phyloP scores from a whole-genome alignment of 169 alveolate genomes.

The Plasmodium gaboni region DNA sequence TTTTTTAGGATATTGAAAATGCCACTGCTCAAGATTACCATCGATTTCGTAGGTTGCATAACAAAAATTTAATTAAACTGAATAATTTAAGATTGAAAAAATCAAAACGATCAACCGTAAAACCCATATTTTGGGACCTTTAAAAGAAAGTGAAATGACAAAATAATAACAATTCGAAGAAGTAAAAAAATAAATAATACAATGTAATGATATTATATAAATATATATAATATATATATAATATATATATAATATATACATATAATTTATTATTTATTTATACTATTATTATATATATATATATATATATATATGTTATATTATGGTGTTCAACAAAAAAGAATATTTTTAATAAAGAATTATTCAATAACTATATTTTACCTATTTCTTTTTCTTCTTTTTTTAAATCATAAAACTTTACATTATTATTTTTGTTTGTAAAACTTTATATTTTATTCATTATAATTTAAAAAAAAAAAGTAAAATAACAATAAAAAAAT shows the following conservation, averaged over 20 bases:
- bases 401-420: no score
- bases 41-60: constrained; percentile 85
- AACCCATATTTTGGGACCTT: constrained; percentile 82
- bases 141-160: constrained; percentile 15
- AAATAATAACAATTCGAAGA: background rate
- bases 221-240: background rate
- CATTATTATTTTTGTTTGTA: no score
- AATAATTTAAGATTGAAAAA: constrained; percentile 85
- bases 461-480: no score
- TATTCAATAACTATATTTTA: no score
- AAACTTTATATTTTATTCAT: no score
- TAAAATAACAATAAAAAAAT: no score
- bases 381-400: no score
- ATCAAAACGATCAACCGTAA: constrained; percentile 80
- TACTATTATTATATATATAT: background rate
- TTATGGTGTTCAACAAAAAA: no score
- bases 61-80: constrained; percentile 78
- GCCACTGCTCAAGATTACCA: constrained; percentile 84
- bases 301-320: background rate
- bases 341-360: no score
- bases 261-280: background rate
- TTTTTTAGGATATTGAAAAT: constrained; percentile 78
- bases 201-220: background rate
- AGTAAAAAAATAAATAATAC: background rate
- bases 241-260: background rate